Percentiles rank a stretch among this genome's conserved stretches.
phyloP scores from a whole-genome alignment of 257 asterid species.

The Solanum sitiens region DNA sequence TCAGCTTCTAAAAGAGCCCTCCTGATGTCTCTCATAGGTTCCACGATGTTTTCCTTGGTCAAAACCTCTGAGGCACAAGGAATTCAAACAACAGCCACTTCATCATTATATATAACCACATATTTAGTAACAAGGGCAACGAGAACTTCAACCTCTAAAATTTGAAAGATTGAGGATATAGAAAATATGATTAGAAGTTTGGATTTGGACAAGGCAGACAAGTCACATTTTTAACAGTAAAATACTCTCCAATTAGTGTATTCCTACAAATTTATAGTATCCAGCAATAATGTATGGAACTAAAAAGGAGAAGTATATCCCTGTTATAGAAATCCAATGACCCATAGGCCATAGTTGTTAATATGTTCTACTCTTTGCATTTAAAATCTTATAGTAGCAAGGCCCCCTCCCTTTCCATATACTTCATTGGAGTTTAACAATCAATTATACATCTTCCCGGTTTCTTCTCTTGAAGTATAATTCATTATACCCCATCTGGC shows the following conservation, averaged over 20 bases:
- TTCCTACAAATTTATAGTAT: not conserved
- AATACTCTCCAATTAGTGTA: not conserved
- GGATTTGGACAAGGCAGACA: not conserved
- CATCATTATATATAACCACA: not conserved
- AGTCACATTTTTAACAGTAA: not conserved
- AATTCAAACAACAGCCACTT: not conserved
- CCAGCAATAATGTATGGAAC: not conserved
- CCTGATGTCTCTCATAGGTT: slow-evolving; percentile 93
- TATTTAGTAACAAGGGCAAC: not conserved
- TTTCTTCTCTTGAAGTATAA: not conserved
- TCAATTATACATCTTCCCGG: not conserved
- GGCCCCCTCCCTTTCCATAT: not conserved
- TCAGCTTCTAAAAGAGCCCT: slow-evolving; percentile 97
- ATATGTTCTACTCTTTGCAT: not conserved
- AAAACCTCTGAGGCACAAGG: slow-evolving; percentile 55
- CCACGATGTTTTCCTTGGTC: slow-evolving; percentile 91
- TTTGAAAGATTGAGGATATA: not conserved
- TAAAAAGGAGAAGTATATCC: not conserved
- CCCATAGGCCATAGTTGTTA: not conserved
- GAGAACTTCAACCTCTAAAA: not conserved
- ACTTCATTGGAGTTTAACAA: not conserved
- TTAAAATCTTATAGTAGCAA: not conserved
- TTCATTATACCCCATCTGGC: not conserved
- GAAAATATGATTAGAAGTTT: not conserved
- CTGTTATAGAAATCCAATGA: not conserved